Conservation (phyloP, 106 monocot genomes). For the Dendrobium catenatum region DNA sequence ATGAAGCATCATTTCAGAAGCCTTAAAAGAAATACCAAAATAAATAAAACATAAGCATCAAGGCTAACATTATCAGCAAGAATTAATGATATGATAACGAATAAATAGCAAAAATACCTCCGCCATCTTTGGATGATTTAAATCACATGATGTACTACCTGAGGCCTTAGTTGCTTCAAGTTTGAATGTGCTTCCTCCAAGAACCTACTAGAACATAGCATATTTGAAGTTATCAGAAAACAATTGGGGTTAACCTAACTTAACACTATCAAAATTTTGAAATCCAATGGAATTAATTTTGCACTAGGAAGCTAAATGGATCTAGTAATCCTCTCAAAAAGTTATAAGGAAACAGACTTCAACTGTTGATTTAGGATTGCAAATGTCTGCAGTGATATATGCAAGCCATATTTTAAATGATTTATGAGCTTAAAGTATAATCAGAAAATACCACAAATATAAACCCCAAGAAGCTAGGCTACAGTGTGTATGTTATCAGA, state of each 20-base stretch:
- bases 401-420: background rate
- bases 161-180: background rate
- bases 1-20: background rate
- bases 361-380: background rate
- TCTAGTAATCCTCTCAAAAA: no score
- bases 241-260: no score
- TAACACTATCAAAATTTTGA: no score
- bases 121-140: background rate
- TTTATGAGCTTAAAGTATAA: background rate
- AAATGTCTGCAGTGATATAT: background rate
- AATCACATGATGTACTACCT: background rate
- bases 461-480: background rate
- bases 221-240: background rate
- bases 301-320: no score
- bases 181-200: background rate
- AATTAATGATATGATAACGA: background rate
- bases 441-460: background rate
- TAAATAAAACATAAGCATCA: background rate
- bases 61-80: background rate
- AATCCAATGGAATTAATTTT: no score
- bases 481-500: background rate
- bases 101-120: constrained; percentile 1
- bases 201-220: background rate
- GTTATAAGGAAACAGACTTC: background rate
- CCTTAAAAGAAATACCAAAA: background rate